Base-by-base conservation (phyloP, 1,284 basidiomycete genomes). In the Trichosporon asahii region DNA sequence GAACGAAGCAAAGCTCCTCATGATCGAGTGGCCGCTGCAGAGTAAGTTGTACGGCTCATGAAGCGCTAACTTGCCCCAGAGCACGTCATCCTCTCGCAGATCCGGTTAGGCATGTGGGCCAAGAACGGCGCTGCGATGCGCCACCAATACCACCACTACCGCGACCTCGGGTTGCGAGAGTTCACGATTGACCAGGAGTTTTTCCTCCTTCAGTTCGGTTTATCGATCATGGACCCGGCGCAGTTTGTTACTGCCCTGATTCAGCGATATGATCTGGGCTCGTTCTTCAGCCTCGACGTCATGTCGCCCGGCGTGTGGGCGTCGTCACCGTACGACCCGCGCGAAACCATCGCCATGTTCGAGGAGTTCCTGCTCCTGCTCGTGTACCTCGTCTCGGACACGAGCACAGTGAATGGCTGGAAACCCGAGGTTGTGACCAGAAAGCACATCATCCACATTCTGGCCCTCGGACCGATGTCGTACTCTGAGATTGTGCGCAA, bases 181-280 rank as follows among this genome's bases (percentile, higher is more conserved):
- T 88, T 94, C 11, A 98, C 96, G 79, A 95, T 96, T 80, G 96
- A 99, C 82, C 95, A 98, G 81, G 96, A 99, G 76, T 86, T 99
- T 31, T 97, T 91, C 86, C 88, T 98, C 70, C 86, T 99, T 4
- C 96, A 98, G 84, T 88, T 90, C 0, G 90, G 90, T 0, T 87
- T 98, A 63, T 87, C 92, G 76, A 86, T 92, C 53, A 86, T 95
- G 61, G 90, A 94, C 70, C 92, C 93, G 1, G 88, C 91, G 74
- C 87, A 89, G 31, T 89, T 97, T 74, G 85, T 98, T 70, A 89
- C 93, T 73, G 90, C 90, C 72, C 89, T 98, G 77, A 89, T 98
- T 64, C 94, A 98, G 78, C 91, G 95, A 9, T 99, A 96, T 82
- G 90, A 90, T 29, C 86, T 99, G 2, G 78, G 89, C 5, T 86